A percentile compares a stretch with the other conserved stretches of the same genome.
These are phyloP conservation scores for Halophytophthora polymorphica DNA, from an alignment of 352 stramenopile species.

Conservation along the genomic window DNA sequence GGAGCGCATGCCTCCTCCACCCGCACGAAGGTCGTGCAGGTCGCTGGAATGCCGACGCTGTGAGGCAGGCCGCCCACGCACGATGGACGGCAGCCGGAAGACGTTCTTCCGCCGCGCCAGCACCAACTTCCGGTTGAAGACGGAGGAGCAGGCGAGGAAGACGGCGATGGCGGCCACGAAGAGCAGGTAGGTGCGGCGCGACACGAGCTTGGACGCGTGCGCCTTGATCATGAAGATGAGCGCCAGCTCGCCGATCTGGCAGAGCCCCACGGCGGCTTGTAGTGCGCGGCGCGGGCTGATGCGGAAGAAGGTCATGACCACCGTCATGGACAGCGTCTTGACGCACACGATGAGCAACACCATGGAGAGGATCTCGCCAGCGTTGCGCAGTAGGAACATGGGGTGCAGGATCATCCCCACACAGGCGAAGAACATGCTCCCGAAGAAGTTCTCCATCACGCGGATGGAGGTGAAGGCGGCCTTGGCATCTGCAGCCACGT, in stretches of 20 bases:
- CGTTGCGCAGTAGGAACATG: constrained; percentile 76
- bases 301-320: constrained; percentile 79
- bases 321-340: constrained; percentile 72
- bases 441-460: constrained; percentile 87
- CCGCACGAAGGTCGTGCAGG: constrained; percentile 10
- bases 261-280: constrained; percentile 68
- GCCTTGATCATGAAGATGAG: constrained; percentile 91
- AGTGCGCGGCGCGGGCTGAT: constrained; percentile 75
- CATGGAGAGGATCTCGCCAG: constrained; percentile 78
- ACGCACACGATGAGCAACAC: constrained; percentile 74
- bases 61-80: constrained; percentile 17
- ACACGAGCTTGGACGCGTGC: constrained; percentile 78
- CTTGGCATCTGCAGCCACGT: constrained; percentile 60
- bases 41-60: constrained; percentile 15
- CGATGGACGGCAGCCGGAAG: constrained; percentile 47
- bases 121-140: constrained; percentile 74
- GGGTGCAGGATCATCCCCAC: constrained; percentile 87
- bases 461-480: constrained; percentile 79
- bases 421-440: constrained; percentile 87
- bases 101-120: constrained; percentile 57
- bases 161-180: constrained; percentile 80
- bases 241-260: constrained; percentile 80
- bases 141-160: constrained; percentile 77
- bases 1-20: constrained; percentile 3
- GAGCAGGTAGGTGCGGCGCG: constrained; percentile 75